Conservation (phyloP, 2,329 filamentous ascomycete genomes). For the Hansfordia pulvinata region DNA sequence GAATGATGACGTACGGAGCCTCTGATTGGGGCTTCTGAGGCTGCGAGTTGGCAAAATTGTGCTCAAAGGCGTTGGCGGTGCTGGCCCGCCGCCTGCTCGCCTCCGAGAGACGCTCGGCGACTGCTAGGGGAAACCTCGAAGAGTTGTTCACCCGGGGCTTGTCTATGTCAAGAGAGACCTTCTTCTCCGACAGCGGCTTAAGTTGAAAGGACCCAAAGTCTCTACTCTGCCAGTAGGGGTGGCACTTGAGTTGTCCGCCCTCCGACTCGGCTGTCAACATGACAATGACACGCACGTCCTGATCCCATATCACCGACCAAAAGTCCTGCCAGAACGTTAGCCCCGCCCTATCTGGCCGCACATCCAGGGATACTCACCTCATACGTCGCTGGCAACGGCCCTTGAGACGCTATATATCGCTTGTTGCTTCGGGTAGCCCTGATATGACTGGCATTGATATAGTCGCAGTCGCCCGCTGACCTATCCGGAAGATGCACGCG, state of each 20-base stretch:
- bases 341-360: background rate
- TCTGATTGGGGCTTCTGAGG: constrained; percentile 28
- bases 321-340: constrained; percentile 56
- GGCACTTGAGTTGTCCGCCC: constrained; percentile 86
- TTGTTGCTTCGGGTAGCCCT: constrained; percentile 73
- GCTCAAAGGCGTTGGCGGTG: constrained; percentile 33
- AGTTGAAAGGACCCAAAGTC: constrained; percentile 69
- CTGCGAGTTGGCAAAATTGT: too few relatives aligned
- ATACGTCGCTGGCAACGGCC: constrained; percentile 83
- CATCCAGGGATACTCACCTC: constrained; percentile 43
- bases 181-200: constrained; percentile 67
- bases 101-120: constrained; percentile 22
- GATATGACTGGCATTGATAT: constrained; percentile 87
- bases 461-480: constrained; percentile 63
- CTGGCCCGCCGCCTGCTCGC: constrained; percentile 36
- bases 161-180: constrained; percentile 62
- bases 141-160: constrained; percentile 28
- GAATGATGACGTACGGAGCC: constrained; percentile 63
- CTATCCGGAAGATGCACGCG: constrained; percentile 67
- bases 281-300: constrained; percentile 87
- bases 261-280: constrained; percentile 94
- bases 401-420: constrained; percentile 90
- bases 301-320: constrained; percentile 95
- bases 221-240: constrained; percentile 77
- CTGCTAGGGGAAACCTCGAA: too few relatives aligned